Percentiles rank a stretch among this genome's conserved stretches.
Evolutionary conservation across 2,329 filamentous ascomycete genomes (phyloP).

Genomic region (Trichoderma cornu-damae): DNA sequence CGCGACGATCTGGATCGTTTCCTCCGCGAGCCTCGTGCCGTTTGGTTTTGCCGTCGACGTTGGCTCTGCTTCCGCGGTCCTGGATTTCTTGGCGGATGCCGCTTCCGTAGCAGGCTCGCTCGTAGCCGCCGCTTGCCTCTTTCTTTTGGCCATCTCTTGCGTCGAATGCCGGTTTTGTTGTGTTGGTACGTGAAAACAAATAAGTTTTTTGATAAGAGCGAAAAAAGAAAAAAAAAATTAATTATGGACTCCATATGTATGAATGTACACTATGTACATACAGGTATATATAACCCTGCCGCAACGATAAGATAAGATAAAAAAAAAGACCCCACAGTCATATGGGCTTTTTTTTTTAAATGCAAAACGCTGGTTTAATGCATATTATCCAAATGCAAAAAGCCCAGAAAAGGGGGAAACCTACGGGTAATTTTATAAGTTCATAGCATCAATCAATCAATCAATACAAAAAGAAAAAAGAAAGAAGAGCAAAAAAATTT

Average conservation of each 20-base stretch:
- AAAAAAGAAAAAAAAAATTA: slow-evolving; percentile 21
- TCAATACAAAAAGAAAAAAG: neutral
- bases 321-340: too few species aligned
- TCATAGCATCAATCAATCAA: too few species aligned
- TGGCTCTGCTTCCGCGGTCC: slow-evolving; percentile 10
- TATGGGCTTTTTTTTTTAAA: neutral
- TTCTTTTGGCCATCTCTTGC: slow-evolving; percentile 46
- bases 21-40: slow-evolving; percentile 21
- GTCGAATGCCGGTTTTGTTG: neutral
- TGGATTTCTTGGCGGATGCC: slow-evolving; percentile 31
- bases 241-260: too few species aligned
- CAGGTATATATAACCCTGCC: slow-evolving; percentile 11
- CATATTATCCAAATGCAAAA: slow-evolving; percentile 21
- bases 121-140: slow-evolving; percentile 37
- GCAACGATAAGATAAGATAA: slow-evolving; percentile 37
- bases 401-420: too few species aligned
- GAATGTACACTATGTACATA: too few species aligned
- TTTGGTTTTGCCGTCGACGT: slow-evolving; percentile 12
- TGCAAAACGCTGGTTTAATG: slow-evolving; percentile 19
- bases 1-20: slow-evolving; percentile 81
- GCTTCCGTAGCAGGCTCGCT: slow-evolving; percentile 26
- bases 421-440: too few species aligned
- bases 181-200: neutral
- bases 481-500: neutral
- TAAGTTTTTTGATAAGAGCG: too few species aligned